Conservation (phyloP, 2,329 filamentous ascomycete species). For the Botrytis galanthina region DNA sequence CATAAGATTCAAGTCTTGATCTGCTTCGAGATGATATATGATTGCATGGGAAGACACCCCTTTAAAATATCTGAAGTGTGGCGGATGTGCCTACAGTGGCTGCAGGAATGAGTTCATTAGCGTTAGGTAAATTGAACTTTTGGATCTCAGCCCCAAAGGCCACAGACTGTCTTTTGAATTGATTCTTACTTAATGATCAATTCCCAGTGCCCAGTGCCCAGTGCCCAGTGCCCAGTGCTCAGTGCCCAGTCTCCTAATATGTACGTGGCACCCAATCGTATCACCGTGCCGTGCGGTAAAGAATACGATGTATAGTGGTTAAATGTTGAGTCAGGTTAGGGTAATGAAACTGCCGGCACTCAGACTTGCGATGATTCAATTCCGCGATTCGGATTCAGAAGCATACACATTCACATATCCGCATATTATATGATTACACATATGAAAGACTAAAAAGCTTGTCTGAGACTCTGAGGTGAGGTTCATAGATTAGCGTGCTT, state of each 20-base stretch:
- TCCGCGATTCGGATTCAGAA: neutral
- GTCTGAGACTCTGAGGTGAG: neutral
- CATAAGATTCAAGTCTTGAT: neutral
- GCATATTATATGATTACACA: neutral
- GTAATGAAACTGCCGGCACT: neutral
- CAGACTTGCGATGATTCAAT: neutral
- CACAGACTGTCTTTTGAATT: neutral
- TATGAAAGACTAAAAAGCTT: neutral
- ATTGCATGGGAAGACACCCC: neutral
- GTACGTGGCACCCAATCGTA: neutral
- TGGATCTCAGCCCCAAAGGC: neutral
- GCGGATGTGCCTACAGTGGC: conserved; percentile 1
- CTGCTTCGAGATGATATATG: conserved; percentile 11
- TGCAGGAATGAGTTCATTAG: neutral
- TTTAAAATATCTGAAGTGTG: neutral
- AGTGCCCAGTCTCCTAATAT: neutral
- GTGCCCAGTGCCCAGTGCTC: neutral
- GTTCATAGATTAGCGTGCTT: neutral
- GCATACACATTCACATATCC: neutral
- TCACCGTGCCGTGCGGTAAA: neutral
- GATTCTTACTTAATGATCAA: neutral
- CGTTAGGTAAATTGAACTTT: neutral
- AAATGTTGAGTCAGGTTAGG: neutral
- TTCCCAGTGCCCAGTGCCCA: neutral
- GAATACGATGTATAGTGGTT: neutral